Conservation (phyloP, 2,329 filamentous ascomycete species). For the Aspergillus latus region DNA sequence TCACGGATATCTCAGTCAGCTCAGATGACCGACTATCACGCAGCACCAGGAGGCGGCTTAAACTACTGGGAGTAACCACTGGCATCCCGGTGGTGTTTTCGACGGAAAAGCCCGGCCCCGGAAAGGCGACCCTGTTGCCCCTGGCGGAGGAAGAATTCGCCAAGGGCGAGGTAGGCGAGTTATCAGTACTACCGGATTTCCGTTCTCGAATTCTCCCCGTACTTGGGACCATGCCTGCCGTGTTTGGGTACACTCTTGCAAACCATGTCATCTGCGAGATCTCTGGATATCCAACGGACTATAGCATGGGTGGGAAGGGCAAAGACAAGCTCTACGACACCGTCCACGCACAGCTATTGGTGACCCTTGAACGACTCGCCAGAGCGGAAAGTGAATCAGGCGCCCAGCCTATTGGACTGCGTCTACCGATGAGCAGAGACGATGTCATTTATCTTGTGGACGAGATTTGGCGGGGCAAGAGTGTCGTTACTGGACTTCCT, state of each 20-base stretch:
- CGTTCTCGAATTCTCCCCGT: conserved; percentile 93
- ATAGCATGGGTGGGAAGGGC: conserved; percentile 77
- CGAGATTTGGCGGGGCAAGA: conserved; percentile 82
- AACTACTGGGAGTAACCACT: conserved; percentile 71
- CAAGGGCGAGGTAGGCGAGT: conserved; percentile 81
- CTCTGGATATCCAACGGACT: conserved; percentile 72
- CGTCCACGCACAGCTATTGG: conserved; percentile 73
- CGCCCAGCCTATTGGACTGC: conserved; percentile 66
- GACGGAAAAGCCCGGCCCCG: conserved; percentile 82
- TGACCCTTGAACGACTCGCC: conserved; percentile 73
- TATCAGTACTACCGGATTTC: conserved; percentile 89
- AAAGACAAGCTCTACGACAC: conserved; percentile 91
- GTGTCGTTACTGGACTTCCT: conserved; percentile 75
- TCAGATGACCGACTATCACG: conserved; percentile 87
- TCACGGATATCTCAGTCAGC: conserved; percentile 86
- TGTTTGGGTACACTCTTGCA: conserved; percentile 87
- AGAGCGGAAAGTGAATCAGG: conserved; percentile 47
- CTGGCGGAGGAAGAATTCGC: conserved; percentile 82
- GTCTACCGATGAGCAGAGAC: conserved; percentile 71
- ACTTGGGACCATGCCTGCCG: conserved; percentile 92
- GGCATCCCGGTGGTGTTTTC: conserved; percentile 93
- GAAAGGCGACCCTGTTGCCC: conserved; percentile 86
- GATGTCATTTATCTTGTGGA: conserved; percentile 89
- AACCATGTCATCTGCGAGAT: conserved; percentile 90
- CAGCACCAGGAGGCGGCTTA: conserved; percentile 75